Base-by-base conservation (phyloP, 805 yeast species). In the Brettanomyces nanus region DNA sequence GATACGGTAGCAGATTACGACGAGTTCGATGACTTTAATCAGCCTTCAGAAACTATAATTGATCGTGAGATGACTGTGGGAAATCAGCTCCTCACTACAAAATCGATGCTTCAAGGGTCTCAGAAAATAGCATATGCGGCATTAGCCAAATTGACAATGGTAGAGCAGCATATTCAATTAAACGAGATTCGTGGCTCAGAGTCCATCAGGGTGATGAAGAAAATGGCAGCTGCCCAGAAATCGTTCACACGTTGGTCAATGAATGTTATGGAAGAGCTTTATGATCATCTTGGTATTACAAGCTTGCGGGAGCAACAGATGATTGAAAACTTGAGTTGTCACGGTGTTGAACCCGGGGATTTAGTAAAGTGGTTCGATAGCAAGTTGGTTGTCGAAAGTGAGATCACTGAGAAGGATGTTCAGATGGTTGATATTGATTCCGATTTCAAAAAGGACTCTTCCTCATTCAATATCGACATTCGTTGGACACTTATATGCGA, bases 401-500 rank as follows among this genome's bases (percentile, higher is more conserved):
- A 41, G 3, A 36, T 28, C 3, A 42, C 22, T 11, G 43, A 31
- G 4, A 15, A 28, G 4, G 39, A 44, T 31, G 41, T 43, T 9
- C 47, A 49, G 19, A 38, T 47, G 4, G 49, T 50, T 18, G 49
- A 46, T 28, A 31, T 48, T 23, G 40, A 46, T 14, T 60, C 60
- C 15, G 47, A 63, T 1, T 57, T 58, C 14, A 45, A 55, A n/a
- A 50, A 58, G 11, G 26, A 42, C 5, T 20, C 27, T 9, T 33
- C 32, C 2, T 58, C 49, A 3, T 45, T 80, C 6, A 75, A 79
- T 20, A 70, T 84, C 38, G 96, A 89, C 51, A 72, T 92, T 18
- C 75, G 89, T 22, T 94, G 98, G 98, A 89, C 96, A 0, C 73
- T 90, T 11, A 65, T 92, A 5, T 94, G 98, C 61, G 98, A 92